Evolutionary conservation across 164 flowering plant genomes (phyloP), one percentile per base, ranked within the genome.

Genomic region (Protea cynaroides): DNA sequence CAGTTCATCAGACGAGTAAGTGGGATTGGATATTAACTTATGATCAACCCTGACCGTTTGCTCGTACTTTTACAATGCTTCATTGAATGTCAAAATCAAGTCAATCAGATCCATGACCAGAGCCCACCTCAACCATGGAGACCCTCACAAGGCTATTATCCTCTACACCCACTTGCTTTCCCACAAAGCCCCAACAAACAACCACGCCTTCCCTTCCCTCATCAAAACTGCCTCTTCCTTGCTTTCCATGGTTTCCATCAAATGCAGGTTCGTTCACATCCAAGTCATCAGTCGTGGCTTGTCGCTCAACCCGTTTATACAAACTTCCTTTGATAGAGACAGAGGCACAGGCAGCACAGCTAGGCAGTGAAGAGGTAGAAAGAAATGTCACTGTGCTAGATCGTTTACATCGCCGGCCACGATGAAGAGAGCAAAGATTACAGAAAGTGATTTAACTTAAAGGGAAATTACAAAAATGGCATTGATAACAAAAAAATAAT

Each of bases 201-300:
- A 46, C 66, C 79, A 75, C 71, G 88, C 92, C 61, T 88, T 86
- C 77, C 88, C 97, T 68, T 77, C 87, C 43, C 71, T 88, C 60
- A 65, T 86, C 63, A 86, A 88, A 73, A 82, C 92, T 18, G 64
- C 78, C 5, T 44, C 72, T 17, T 64, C 66, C 11, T 65, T 75
- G 4, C 63, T 59, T 19, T 44, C 76, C 18, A 55, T 65, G 19
- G 71, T 69, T 24, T 72, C 70, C 44, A 15, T 49, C 34, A 19
- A 60, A 4, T 76, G 79, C 8, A 56, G 47, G 65, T 34, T 87
- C 59, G 64, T 90, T 22, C 84, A 86, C 38, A 19, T 74, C 14
- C 92, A 85, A 43, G 80, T 67, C n/a, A 34, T 84, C 22, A 78
- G 66, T 29, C 79, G 87, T 6, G 96, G 97, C 1, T 72, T 81